phyloP scores from a whole-genome alignment of 2,329 filamentous ascomycete genomes.

The Aspergillus sp. region DNA sequence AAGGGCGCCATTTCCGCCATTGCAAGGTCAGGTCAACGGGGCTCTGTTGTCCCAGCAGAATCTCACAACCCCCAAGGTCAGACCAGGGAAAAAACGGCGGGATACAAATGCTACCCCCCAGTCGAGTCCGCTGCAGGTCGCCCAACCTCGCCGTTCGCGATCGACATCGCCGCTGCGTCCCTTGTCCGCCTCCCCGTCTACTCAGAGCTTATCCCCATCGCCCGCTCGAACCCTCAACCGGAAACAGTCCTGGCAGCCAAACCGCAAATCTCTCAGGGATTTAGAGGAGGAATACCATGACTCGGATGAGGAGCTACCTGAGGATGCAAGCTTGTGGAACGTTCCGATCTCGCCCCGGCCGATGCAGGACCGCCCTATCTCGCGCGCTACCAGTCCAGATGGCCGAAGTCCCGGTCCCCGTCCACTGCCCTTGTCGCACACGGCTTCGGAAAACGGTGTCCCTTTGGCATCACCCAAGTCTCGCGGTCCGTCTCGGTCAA shows the following conservation, averaged over 20 bases:
- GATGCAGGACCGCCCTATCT: slow-evolving; percentile 33
- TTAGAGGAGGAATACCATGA: slow-evolving; percentile 48
- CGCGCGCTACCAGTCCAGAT: slow-evolving; percentile 39
- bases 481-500: slow-evolving; percentile 27
- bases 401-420: slow-evolving; percentile 34
- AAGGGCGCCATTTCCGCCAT: slow-evolving; percentile 17
- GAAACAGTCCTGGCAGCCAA: slow-evolving; percentile 39
- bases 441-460: slow-evolving; percentile 21
- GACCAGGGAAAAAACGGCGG: slow-evolving; percentile 19
- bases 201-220: slow-evolving; percentile 21
- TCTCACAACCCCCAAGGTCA: slow-evolving; percentile 18
- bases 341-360: slow-evolving; percentile 46
- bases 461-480: slow-evolving; percentile 18
- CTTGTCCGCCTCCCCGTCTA: slow-evolving; percentile 19
- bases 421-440: slow-evolving; percentile 40
- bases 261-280: slow-evolving; percentile 43
- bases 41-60: slow-evolving; percentile 17
- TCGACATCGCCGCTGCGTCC: slow-evolving; percentile 26
- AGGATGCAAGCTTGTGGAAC: slow-evolving; percentile 48
- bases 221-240: slow-evolving; percentile 20
- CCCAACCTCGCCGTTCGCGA: slow-evolving; percentile 25
- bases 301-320: slow-evolving; percentile 47
- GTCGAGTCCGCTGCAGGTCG: slow-evolving; percentile 21
- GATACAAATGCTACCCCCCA: slow-evolving; percentile 14
- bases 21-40: slow-evolving; percentile 23